Evolutionary conservation across 2,329 filamentous ascomycete species (phyloP).

Genomic region (Daldinia sp.): DNA sequence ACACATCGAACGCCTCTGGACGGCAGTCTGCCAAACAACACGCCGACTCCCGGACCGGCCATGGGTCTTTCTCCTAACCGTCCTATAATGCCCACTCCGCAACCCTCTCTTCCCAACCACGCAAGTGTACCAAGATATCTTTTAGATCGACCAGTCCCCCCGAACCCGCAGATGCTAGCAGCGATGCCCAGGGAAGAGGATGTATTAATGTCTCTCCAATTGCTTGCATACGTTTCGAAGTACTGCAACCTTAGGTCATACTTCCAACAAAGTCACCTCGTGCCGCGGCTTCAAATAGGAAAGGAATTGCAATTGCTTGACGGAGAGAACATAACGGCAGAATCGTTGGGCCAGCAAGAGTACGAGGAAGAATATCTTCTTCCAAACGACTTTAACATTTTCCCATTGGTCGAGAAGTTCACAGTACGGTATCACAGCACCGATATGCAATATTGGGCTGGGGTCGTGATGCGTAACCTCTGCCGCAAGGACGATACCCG

Average conservation of each 20-base stretch:
- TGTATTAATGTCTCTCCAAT: constrained; percentile 96
- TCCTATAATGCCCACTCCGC: constrained; percentile 77
- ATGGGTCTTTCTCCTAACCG: constrained; percentile 81
- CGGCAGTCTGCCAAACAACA: constrained; percentile 82
- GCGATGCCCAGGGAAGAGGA: constrained; percentile 98
- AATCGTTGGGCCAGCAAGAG: constrained; percentile 62
- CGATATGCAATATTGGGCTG: constrained; percentile 99
- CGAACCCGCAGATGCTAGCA: constrained; percentile 80
- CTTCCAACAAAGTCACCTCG: constrained; percentile 94
- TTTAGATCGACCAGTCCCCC: constrained; percentile 77
- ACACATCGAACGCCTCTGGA: constrained; percentile 87
- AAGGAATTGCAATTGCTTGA: constrained; percentile 86
- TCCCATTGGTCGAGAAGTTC: constrained; percentile 97
- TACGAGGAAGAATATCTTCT: constrained; percentile 89
- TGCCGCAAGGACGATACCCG: constrained; percentile 97
- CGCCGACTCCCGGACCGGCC: constrained; percentile 72
- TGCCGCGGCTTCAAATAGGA: constrained; percentile 90
- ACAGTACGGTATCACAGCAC: constrained; percentile 94
- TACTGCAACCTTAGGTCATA: constrained; percentile 97
- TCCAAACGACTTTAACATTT: constrained; percentile 97
- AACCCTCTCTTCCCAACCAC: constrained; percentile 74
- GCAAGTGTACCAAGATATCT: constrained; percentile 83
- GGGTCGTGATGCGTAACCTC: constrained; percentile 97
- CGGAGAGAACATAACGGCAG: constrained; percentile 66
- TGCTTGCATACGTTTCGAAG: constrained; percentile 97